Conservation (phyloP, 1,284 basidiomycete species). For the Trametes sp. region DNA sequence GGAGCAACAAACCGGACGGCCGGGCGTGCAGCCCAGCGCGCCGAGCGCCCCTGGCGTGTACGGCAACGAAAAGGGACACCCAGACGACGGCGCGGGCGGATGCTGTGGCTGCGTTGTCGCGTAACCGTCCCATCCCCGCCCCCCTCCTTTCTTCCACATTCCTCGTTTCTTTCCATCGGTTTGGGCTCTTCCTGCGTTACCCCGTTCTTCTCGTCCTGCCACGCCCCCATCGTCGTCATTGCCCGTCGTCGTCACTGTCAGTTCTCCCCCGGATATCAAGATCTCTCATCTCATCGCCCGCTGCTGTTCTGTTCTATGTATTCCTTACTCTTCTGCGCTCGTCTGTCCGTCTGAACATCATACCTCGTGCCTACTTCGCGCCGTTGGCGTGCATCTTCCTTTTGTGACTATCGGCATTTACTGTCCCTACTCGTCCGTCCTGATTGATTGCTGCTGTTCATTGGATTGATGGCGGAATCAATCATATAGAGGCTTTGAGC, state of each 20-base stretch:
- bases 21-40: conserved; percentile 52
- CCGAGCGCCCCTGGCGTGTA: conserved; percentile 56
- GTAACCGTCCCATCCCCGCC: conserved; percentile 22
- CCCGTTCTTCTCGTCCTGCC: conserved; percentile 17
- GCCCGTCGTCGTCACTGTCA: conserved; percentile 3
- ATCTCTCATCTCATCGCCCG: conserved; percentile 32
- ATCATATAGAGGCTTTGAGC: no score
- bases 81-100: conserved; percentile 62
- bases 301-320: conserved; percentile 32
- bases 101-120: conserved; percentile 80
- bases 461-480: conserved; percentile 1
- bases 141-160: conserved; percentile 3
- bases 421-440: conserved; percentile 17
- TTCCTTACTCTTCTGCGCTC: conserved; percentile 17
- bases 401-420: conserved; percentile 9
- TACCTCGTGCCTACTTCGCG: conserved; percentile 20
- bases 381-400: conserved; percentile 4
- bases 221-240: conserved; percentile 11
- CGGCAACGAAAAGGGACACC: conserved; percentile 50
- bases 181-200: conserved; percentile 29
- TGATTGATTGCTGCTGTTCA: conserved; percentile 1
- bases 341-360: conserved; percentile 5
- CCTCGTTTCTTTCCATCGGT: conserved; percentile 15
- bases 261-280: conserved; percentile 25
- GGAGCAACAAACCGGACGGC: conserved; percentile 71